Conservation (phyloP, 2,329 filamentous ascomycete species). For the Scedosporium aurantiacum region DNA sequence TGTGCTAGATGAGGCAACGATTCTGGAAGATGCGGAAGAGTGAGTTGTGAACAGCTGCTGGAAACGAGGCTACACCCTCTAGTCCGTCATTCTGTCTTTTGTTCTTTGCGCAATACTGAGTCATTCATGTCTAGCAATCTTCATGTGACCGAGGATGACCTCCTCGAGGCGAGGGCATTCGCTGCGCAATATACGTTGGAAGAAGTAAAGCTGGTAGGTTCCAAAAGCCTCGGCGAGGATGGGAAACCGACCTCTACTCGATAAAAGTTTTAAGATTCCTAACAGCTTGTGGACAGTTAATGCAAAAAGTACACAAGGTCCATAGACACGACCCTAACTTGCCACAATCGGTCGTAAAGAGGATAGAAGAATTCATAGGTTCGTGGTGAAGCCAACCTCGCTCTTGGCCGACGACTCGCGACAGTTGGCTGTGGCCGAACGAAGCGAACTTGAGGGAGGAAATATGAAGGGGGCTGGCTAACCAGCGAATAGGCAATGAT, state of each 20-base stretch:
- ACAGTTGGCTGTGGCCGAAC: too few relatives aligned
- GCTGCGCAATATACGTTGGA: constrained; percentile 30
- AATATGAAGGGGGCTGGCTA: constrained; percentile 30
- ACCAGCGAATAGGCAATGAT: constrained; percentile 45
- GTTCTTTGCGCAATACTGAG: not conserved
- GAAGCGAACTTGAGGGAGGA: not conserved
- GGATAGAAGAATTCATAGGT: constrained; percentile 29
- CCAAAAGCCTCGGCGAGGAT: not conserved
- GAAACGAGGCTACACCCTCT: not conserved
- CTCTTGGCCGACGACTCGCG: constrained; percentile 6
- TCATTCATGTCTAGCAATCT: not conserved
- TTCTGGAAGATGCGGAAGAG: not conserved
- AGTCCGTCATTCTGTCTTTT: not conserved
- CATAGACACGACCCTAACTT: constrained; percentile 34
- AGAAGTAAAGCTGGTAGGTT: constrained; percentile 18
- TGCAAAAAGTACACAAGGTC: constrained; percentile 21
- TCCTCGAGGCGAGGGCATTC: constrained; percentile 32
- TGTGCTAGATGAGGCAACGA: not conserved
- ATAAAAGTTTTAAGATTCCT: not conserved
- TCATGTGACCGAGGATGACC: constrained; percentile 33
- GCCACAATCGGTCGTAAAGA: constrained; percentile 25
- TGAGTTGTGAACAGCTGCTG: not conserved
- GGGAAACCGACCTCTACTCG: too few relatives aligned
- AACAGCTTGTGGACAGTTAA: not conserved
- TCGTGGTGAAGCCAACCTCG: constrained; percentile 19